Base-by-base conservation (phyloP, 441 rosid species). In the Rhodomyrtus psidioides region DNA sequence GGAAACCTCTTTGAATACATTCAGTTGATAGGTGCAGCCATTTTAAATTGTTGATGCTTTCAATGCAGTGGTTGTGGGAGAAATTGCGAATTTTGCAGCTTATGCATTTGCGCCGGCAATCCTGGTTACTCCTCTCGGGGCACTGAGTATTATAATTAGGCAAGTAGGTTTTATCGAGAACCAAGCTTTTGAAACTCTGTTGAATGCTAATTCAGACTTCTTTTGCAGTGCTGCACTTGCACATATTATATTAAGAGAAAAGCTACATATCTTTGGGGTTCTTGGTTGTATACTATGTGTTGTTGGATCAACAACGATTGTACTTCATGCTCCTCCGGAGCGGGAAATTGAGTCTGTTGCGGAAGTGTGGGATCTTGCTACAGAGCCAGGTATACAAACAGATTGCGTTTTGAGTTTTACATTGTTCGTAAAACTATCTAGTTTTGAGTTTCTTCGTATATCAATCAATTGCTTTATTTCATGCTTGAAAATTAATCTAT, bases 91-190 rank as follows among this genome's bases (percentile, higher is more conserved):
- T 92, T 94, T 94, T 87, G 95, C 95, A 65, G 94, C 95, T 82
- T 94, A 94, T 91, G 96, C 96, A 59, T 94, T 94, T 92, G 94
- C 96, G 0, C 96, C 95, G 4, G 96, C 95, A 82, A 93, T 94
- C 83, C 89, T 93, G 65, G 95, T 94, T 28, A 94, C 96, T 84
- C 95, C 94, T 81, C 94, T 94, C 19, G 96, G 96, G 74, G 96
- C 96, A 76, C 90, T 94, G 83, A 94, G 96, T 88, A 92, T 94
- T 86, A 94, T 94, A 55, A 93, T 94, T 88, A 93, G 95, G 94
- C 88, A 89, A 88, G 91, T 82, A 17, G 46, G 21, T 30, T 54
- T 82, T 54, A 39, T 24, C n/a, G 19, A 82, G 60, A 54, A 30
- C 26, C 44, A 54, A 28, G 46, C 34, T 58, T 49, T 6, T 53